These are phyloP conservation scores for Saccharomycopsis sp. DNA, from an alignment of 805 yeast genomes.

Conservation along the genomic window DNA sequence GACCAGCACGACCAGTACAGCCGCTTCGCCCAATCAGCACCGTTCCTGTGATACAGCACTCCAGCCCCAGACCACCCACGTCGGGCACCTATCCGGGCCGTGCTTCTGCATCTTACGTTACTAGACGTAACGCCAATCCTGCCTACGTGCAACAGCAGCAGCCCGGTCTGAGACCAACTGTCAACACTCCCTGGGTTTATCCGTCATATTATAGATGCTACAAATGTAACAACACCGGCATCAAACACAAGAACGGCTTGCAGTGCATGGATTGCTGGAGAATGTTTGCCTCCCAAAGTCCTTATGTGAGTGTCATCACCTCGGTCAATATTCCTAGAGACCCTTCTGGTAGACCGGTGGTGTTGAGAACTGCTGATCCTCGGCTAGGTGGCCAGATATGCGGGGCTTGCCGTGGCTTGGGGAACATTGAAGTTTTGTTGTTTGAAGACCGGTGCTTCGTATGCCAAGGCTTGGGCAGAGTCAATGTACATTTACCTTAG, in stretches of 20 bases:
- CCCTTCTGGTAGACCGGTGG: slow-evolving; percentile 11
- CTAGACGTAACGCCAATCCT: too few species aligned
- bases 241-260: slow-evolving; percentile 47
- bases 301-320: slow-evolving; percentile 15
- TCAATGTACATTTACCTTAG: too few species aligned
- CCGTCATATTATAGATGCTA: slow-evolving; percentile 54
- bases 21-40: background rate
- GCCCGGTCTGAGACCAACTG: background rate
- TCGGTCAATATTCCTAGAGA: slow-evolving; percentile 21
- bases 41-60: too few species aligned
- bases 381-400: slow-evolving; percentile 64
- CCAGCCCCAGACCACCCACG: too few species aligned
- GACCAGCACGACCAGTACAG: background rate
- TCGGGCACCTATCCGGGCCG: too few species aligned
- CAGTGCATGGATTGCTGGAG: slow-evolving; percentile 68
- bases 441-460: slow-evolving; percentile 55
- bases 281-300: slow-evolving; percentile 40
- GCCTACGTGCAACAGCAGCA: too few species aligned
- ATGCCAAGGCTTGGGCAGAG: slow-evolving; percentile 62
- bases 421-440: slow-evolving; percentile 44
- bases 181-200: slow-evolving; percentile 51
- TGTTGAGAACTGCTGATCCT: slow-evolving; percentile 71
- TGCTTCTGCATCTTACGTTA: too few species aligned
- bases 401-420: slow-evolving; percentile 63
- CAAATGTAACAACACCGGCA: slow-evolving; percentile 71